phyloP scores from a whole-genome alignment of 768 basidiomycete species.

The Termitomyces sp. region DNA sequence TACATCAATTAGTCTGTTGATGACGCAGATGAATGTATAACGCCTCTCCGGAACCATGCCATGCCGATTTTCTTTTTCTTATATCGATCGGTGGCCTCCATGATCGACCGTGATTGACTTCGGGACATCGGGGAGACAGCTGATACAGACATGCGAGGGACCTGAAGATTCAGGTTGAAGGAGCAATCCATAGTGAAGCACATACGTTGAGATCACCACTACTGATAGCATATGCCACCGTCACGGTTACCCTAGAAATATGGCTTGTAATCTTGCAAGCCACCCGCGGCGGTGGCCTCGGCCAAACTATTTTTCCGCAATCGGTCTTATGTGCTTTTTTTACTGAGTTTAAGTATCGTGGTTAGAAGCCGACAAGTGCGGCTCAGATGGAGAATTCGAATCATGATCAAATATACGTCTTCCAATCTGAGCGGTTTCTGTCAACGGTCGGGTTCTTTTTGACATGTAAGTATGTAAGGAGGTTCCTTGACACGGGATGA shows the following conservation, averaged over 20 bases:
- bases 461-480: constrained; percentile 18
- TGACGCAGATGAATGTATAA: constrained; percentile 3
- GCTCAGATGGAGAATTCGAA: constrained; percentile 20
- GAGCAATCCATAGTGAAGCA: neutral
- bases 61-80: neutral
- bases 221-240: no score
- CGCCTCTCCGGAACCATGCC: neutral
- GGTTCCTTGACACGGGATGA: constrained; percentile 13
- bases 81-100: neutral
- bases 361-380: constrained; percentile 29
- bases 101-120: neutral
- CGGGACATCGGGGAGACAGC: neutral
- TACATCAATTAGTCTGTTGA: constrained; percentile 3
- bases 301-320: neutral
- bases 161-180: neutral
- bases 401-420: constrained; percentile 19
- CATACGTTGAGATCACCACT: neutral
- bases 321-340: neutral
- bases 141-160: neutral
- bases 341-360: neutral
- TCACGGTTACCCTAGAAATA: no score
- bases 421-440: constrained; percentile 41
- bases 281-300: constrained; percentile 5
- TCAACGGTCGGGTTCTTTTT: constrained; percentile 26
- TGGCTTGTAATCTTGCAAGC: neutral